Evolutionary conservation across 2,329 filamentous ascomycete species (phyloP), one percentile per base, ranked within the genome.

Genomic region (Blastomyces gilchristii): DNA sequence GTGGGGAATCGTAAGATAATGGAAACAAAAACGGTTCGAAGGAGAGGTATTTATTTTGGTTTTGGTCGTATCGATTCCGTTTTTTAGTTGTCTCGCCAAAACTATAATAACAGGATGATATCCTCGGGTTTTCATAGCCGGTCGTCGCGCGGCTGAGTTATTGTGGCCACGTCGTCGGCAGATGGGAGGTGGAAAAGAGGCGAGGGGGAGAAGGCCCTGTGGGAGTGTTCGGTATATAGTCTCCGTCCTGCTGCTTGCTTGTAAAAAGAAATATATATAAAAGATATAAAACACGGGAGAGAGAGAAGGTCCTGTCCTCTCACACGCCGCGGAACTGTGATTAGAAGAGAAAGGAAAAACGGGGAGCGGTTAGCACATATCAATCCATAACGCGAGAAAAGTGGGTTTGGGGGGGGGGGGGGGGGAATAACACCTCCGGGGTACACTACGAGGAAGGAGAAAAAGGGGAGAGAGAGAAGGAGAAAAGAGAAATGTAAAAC

Each of bases 401-500:
- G 11, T 9, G n/a, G 2, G 18, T 28, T 31, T 2, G 28, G 2
- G 2, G 28, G 28, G 2, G 2, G 28, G 28, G 49, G n/a, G 9
- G 18, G 31, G 14, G 1, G 18, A 57, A 31, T n/a, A n/a, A 57
- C 43, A 58, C 16, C 34, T 2, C 34, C 34, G n/a, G 34, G 34
- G 8, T 11, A 37, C 7, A 11, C 8, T 11, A 37, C 34, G 34
- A 37, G 34, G 34, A 49, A 52, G 28, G 28, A 57, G 31, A 45
- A 39, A 52, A 50, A 11, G 45, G 54, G 49, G 52, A n/a, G 34
- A 34, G 18, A 34, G 6, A 18, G 25, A 60, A 34, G n/a, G 2
- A 18, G n/a, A 22, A 22, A 22, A 22, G 9, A 22, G n/a, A n/a
- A 18, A 31, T 16, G 25, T 25, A 63, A 76, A 22, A 57, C 91